Conservation (phyloP, 2,329 filamentous ascomycete genomes). For the Aureobasidium melanogenum region DNA sequence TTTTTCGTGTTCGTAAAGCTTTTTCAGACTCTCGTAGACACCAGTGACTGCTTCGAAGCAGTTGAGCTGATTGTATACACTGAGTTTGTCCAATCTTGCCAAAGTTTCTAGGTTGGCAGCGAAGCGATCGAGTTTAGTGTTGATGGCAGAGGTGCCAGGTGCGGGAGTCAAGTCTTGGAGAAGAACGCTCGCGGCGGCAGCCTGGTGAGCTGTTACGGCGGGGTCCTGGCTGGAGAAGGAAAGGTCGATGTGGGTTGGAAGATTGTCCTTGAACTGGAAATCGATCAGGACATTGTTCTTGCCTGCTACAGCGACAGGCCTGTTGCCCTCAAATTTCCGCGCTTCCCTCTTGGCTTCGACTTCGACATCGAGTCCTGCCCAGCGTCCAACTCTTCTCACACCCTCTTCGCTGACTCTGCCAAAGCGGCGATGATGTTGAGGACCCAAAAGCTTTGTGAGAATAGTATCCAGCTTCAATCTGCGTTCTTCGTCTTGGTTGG, state of each 20-base stretch:
- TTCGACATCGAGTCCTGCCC: constrained; percentile 51
- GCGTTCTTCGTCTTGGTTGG: constrained; percentile 45
- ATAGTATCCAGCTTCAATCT: constrained; percentile 48
- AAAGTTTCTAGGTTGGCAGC: constrained; percentile 62
- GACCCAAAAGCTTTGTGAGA: constrained; percentile 37
- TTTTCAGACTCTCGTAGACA: constrained; percentile 60
- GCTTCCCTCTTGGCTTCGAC: constrained; percentile 19
- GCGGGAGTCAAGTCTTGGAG: constrained; percentile 54
- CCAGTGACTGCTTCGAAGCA: constrained; percentile 71
- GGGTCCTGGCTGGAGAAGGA: constrained; percentile 52
- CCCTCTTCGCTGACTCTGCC: constrained; percentile 66
- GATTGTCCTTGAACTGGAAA: constrained; percentile 22
- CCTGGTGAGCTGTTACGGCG: constrained; percentile 51
- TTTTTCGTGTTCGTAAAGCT: constrained; percentile 63
- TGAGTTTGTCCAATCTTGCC: constrained; percentile 62
- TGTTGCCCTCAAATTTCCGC: constrained; percentile 22
- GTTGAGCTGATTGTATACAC: constrained; percentile 58
- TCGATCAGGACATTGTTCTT: constrained; percentile 26
- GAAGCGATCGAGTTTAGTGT: constrained; percentile 62
- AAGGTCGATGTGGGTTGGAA: constrained; percentile 48
- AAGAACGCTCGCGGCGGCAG: constrained; percentile 57
- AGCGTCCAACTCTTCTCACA: constrained; percentile 60
- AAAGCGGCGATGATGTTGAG: constrained; percentile 42
- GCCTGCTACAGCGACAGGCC: constrained; percentile 29
- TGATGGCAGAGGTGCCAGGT: constrained; percentile 54